Conservation (phyloP, 2,329 filamentous ascomycete genomes). For the Zasmidium cellare region DNA sequence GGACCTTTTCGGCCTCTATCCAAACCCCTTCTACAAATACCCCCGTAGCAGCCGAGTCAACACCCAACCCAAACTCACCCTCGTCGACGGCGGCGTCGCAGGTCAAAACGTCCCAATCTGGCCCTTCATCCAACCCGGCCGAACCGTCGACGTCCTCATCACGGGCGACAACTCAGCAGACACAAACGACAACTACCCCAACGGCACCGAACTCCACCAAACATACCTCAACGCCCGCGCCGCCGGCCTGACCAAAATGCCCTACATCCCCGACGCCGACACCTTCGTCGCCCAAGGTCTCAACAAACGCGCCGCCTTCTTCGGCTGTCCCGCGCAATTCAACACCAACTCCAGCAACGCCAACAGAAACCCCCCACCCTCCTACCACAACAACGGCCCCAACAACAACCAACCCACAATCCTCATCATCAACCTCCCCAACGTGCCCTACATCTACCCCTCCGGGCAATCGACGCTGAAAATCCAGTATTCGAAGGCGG, state of each 20-base stretch:
- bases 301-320: conserved; percentile 62
- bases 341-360: too few relatives aligned
- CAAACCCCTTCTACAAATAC: conserved; percentile 62
- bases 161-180: conserved; percentile 66
- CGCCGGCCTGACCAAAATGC: conserved; percentile 59
- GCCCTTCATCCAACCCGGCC: conserved; percentile 52
- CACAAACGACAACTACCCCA: conserved; percentile 58
- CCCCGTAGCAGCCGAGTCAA: conserved; percentile 42
- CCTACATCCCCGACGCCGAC: conserved; percentile 55
- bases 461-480: conserved; percentile 36
- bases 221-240: conserved; percentile 57
- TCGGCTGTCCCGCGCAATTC: conserved; percentile 51
- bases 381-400: conserved; percentile 28
- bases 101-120: conserved; percentile 55
- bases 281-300: conserved; percentile 60
- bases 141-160: conserved; percentile 63
- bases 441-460: conserved; percentile 39
- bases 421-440: conserved; percentile 48
- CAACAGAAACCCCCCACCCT: too few relatives aligned
- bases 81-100: conserved; percentile 54
- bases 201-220: conserved; percentile 59
- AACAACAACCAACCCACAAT: conserved; percentile 34
- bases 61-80: conserved; percentile 40
- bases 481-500: conserved; percentile 37
- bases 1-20: conserved; percentile 55